A percentile compares a stretch with the other conserved stretches of the same genome.
Conservation (phyloP, 768 basidiomycete genomes). For the Sporobolomyces roseus region DNA sequence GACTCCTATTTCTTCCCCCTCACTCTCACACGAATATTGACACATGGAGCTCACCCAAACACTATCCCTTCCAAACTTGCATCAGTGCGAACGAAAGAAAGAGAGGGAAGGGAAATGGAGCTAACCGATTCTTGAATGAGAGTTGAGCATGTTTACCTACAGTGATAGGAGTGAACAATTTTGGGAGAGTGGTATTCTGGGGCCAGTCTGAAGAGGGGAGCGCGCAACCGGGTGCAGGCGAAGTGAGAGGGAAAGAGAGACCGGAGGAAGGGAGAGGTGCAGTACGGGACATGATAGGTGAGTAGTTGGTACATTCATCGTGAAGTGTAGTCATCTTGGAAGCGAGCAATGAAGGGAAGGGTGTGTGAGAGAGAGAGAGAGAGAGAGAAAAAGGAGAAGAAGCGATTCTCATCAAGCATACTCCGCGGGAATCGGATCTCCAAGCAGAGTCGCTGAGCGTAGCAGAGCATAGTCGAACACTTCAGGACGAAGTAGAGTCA, state of each 20-base stretch:
- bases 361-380: not conserved
- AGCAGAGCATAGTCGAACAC: too few species aligned
- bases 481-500: too few species aligned
- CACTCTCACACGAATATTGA: slow-evolving; percentile 69
- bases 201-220: slow-evolving; percentile 21
- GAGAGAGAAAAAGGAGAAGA: not conserved
- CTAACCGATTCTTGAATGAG: slow-evolving; percentile 71
- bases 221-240: slow-evolving; percentile 19
- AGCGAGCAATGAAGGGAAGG: not conserved
- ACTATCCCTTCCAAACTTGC: slow-evolving; percentile 47
- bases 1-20: slow-evolving; percentile 52
- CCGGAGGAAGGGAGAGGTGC: not conserved
- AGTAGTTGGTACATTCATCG: slow-evolving; percentile 3
- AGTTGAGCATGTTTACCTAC: slow-evolving; percentile 53
- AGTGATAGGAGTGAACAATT: slow-evolving; percentile 64
- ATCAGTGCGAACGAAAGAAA: not conserved
- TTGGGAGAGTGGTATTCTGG: slow-evolving; percentile 57
- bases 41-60: slow-evolving; percentile 61
- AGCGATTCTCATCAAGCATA: not conserved
- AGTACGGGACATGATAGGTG: not conserved
- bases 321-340: not conserved
- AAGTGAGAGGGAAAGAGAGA: not conserved
- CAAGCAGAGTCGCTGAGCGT: too few species aligned
- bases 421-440: too few species aligned
- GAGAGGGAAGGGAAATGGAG: slow-evolving; percentile 38